Evolutionary conservation across 495 filamentous ascomycete genomes (phyloP).

Genomic region (Penicillium lividum): DNA sequence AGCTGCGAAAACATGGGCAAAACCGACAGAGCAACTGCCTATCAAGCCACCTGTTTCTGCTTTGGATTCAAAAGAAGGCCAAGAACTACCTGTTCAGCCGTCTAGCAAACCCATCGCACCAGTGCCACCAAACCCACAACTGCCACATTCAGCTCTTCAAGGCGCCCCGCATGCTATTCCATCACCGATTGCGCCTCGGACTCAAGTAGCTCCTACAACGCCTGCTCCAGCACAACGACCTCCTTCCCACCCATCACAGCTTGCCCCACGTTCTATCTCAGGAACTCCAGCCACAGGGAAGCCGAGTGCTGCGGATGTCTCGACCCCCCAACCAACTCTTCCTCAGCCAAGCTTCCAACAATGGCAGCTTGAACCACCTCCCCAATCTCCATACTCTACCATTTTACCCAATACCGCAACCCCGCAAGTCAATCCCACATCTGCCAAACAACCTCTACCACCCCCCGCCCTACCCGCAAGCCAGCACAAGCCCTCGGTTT

Average conservation of each 20-base stretch:
- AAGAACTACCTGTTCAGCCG: slow-evolving; percentile 26
- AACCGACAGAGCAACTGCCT: not conserved
- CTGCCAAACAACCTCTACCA: slow-evolving; percentile 24
- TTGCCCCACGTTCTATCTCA: slow-evolving; percentile 23
- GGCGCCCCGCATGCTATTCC: slow-evolving; percentile 31
- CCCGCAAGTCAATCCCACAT: slow-evolving; percentile 16
- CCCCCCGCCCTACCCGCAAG: slow-evolving; percentile 15
- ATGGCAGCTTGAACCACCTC: slow-evolving; percentile 40
- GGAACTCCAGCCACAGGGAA: slow-evolving; percentile 22
- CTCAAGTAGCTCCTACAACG: slow-evolving; percentile 24
- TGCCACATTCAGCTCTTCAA: slow-evolving; percentile 29
- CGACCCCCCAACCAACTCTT: slow-evolving; percentile 25
- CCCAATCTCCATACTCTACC: slow-evolving; percentile 41
- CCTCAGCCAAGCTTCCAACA: slow-evolving; percentile 44
- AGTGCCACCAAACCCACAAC: slow-evolving; percentile 11
- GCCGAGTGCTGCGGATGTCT: slow-evolving; percentile 12
- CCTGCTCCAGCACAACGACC: slow-evolving; percentile 23
- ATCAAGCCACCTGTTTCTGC: not conserved
- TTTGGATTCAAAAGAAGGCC: slow-evolving; percentile 17
- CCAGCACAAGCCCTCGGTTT: slow-evolving; percentile 11
- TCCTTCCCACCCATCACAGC: slow-evolving; percentile 30
- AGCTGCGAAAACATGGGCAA: not conserved
- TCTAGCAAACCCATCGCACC: slow-evolving; percentile 11
- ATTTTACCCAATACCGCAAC: slow-evolving; percentile 22
- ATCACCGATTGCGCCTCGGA: slow-evolving; percentile 32